Base-by-base conservation (phyloP, 495 filamentous ascomycete species). In the Astrothelium macrocarpum region DNA sequence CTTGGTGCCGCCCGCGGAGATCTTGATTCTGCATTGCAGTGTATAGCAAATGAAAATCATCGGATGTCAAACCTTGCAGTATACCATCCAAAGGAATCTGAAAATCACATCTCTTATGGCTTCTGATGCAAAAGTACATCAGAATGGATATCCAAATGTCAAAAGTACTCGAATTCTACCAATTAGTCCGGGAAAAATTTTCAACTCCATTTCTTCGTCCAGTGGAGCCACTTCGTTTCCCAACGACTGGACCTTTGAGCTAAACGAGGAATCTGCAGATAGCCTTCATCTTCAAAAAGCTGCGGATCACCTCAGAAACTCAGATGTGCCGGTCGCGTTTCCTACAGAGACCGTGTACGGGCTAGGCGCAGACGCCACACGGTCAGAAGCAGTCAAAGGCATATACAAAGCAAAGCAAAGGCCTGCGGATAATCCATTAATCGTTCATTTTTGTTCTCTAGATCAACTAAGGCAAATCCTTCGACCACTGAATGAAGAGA, bases 261-360 rank as follows among this genome's bases (percentile, higher is more conserved):
- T 64, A 14, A 60, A 63, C 32, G 53, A 36, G 2, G 29, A 53
- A n/a, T 65, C 64, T 11, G 36, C 25, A 12, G 68, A 71, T 46
- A 60, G 64, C 0, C 29, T 63, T n/a, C 62, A 71, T 59, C 70
- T 87, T 62, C 70, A 60, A 49, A 71, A 78, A 32, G 89, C 89
- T 5, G 88, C 86, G 14, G 59, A 78, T 12, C 77, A 82, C 64
- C 79, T 95, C 36, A 83, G 76, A 32, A 78, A 78, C 32, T 83
- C 82, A 64, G 79, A 88, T 72, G 78, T 82, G 29, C 91, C 92
- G 20, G 89, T 99, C 46, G 95, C 90, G 10, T 99, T 99, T 72
- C 95, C 94, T 4, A 99, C 95, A 0, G 94, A 99, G 76, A 99
- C 94, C 5, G 94, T 99, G 11, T 99, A 99, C 74, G 94, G 94